phyloP scores from a whole-genome alignment of 2,329 filamentous ascomycete species.

The Aspergillus felis region DNA sequence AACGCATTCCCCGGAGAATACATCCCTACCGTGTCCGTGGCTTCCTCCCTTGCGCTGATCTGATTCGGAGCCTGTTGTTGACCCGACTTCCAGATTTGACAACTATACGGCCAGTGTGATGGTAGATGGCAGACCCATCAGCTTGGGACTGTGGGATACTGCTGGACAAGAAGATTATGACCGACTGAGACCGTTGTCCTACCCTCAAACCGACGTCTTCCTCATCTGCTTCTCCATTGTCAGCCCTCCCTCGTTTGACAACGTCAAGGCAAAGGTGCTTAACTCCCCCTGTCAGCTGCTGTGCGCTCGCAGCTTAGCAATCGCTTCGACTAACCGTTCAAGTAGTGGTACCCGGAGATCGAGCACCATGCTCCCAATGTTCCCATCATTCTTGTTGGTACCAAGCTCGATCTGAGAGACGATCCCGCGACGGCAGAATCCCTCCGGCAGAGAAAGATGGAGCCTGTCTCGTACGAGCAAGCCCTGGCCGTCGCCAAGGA shows the following conservation, averaged over 20 bases:
- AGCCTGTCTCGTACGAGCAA: constrained; percentile 93
- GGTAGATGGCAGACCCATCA: constrained; percentile 98
- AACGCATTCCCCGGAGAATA: constrained; percentile 99
- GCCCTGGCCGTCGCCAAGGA: constrained; percentile 86
- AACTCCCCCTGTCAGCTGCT: neutral
- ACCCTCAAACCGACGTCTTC: constrained; percentile 97
- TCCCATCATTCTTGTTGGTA: constrained; percentile 94
- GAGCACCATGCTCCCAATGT: constrained; percentile 94
- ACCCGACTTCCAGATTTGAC: constrained; percentile 66
- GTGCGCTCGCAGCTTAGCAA: neutral
- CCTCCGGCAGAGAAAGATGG: constrained; percentile 88
- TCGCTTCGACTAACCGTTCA: constrained; percentile 6
- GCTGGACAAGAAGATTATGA: constrained; percentile 99
- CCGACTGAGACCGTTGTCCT: constrained; percentile 86
- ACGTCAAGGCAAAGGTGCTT: constrained; percentile 94
- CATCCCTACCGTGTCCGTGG: constrained; percentile 77
- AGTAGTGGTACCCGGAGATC: constrained; percentile 93
- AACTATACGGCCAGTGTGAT: constrained; percentile 99
- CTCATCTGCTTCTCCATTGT: constrained; percentile 98
- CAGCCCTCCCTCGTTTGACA: constrained; percentile 95
- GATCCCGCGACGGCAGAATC: constrained; percentile 77
- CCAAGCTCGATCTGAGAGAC: constrained; percentile 92
- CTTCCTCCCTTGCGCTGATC: constrained; percentile 16
- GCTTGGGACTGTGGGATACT: constrained; percentile 95
- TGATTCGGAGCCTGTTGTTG: constrained; percentile 13